Evolutionary conservation across 2,329 filamentous ascomycete genomes (phyloP).

Genomic region (Balansia obtecta): DNA sequence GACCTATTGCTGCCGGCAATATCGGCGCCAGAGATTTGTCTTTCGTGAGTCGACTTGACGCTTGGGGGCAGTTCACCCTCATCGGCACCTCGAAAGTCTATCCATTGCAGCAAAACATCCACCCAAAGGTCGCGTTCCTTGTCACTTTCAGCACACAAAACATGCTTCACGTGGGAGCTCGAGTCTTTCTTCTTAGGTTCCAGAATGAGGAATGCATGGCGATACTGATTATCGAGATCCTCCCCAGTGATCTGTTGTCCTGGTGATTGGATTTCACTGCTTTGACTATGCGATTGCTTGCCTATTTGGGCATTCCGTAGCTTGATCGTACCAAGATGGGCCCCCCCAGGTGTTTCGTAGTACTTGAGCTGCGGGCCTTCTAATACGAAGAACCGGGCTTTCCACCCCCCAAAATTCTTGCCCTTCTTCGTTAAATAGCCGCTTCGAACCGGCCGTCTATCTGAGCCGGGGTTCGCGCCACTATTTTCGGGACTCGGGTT

Average conservation of each 20-base stretch:
- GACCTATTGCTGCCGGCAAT: slow-evolving; percentile 11
- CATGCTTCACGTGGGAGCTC: slow-evolving; percentile 75
- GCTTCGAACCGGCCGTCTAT: slow-evolving; percentile 60
- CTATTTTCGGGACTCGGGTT: slow-evolving; percentile 14
- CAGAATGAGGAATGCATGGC: slow-evolving; percentile 87
- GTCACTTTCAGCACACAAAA: slow-evolving; percentile 91
- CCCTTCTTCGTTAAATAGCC: slow-evolving; percentile 94
- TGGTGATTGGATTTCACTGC: slow-evolving; percentile 41
- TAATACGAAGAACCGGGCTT: slow-evolving; percentile 58
- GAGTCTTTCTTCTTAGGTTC: slow-evolving; percentile 97
- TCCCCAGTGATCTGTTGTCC: slow-evolving; percentile 45
- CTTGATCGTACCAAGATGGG: slow-evolving; percentile 88
- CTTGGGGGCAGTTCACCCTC: slow-evolving; percentile 25
- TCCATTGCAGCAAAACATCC: slow-evolving; percentile 76
- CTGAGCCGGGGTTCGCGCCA: slow-evolving; percentile 36
- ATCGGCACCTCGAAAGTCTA: slow-evolving; percentile 57
- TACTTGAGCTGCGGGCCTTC: slow-evolving; percentile 61
- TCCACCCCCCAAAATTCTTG: slow-evolving; percentile 99
- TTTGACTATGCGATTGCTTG: slow-evolving; percentile 57
- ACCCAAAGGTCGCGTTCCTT: slow-evolving; percentile 90
- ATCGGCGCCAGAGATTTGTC: slow-evolving; percentile 24
- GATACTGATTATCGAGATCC: slow-evolving; percentile 84
- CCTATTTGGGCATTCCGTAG: slow-evolving; percentile 84
- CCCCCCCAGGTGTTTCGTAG: slow-evolving; percentile 80
- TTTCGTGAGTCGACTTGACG: slow-evolving; percentile 25